Conservation (phyloP, 495 filamentous ascomycete genomes). For the Barbatosphaeria neglecta region DNA sequence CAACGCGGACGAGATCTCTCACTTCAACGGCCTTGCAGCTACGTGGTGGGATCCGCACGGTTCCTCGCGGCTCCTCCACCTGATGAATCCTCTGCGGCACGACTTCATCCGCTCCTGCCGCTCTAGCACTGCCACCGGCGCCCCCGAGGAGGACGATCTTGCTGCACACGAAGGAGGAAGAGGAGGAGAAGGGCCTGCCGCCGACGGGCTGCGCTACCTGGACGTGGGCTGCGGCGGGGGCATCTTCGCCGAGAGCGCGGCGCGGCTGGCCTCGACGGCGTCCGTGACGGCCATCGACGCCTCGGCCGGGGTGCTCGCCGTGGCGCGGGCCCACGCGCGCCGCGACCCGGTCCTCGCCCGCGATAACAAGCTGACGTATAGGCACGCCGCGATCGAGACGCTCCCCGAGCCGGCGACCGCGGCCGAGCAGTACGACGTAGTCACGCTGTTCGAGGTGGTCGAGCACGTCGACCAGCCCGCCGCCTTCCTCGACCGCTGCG, state of each 20-base stretch:
- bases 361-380: slow-evolving; percentile 59
- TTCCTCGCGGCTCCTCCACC: slow-evolving; percentile 80
- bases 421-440: slow-evolving; percentile 51
- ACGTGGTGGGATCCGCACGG: slow-evolving; percentile 98
- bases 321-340: slow-evolving; percentile 64
- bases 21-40: slow-evolving; percentile 87
- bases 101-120: slow-evolving; percentile 74
- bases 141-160: no score
- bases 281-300: slow-evolving; percentile 81
- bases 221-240: slow-evolving; percentile 95
- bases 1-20: slow-evolving; percentile 75
- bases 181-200: no score
- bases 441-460: slow-evolving; percentile 86
- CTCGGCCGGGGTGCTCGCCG: slow-evolving; percentile 59
- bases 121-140: slow-evolving; percentile 33
- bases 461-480: slow-evolving; percentile 73
- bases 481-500: slow-evolving; percentile 54
- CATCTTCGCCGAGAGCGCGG: slow-evolving; percentile 89
- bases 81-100: slow-evolving; percentile 96
- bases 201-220: slow-evolving; percentile 50
- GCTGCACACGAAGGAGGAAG: no score
- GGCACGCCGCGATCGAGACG: slow-evolving; percentile 59
- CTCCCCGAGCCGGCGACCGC: slow-evolving; percentile 32
- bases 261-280: slow-evolving; percentile 53
- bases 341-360: slow-evolving; percentile 49